Conservation (phyloP, 345 rosid species). For the Carallia pectinifolia region DNA sequence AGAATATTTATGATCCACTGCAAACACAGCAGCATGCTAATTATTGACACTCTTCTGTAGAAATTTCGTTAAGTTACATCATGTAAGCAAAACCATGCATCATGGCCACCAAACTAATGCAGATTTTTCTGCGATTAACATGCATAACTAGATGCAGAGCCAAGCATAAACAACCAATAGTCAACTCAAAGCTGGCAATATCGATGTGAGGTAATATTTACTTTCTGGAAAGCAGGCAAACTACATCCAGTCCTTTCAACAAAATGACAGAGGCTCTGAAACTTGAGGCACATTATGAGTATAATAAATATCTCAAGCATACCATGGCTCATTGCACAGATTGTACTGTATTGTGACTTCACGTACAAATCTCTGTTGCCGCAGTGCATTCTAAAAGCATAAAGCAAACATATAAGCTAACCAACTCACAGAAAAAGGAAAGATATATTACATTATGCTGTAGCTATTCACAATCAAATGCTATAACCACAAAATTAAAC, state of each 20-base stretch:
- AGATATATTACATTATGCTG: too few species aligned
- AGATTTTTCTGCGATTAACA: background rate
- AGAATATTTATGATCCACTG: background rate
- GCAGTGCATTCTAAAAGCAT: constrained; percentile 73
- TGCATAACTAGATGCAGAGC: background rate
- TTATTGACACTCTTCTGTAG: background rate
- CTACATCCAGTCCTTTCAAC: background rate
- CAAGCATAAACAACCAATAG: background rate
- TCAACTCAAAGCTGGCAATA: background rate
- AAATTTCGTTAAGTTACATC: background rate
- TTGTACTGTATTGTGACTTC: constrained; percentile 99
- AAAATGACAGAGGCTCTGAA: background rate
- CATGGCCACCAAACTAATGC: background rate
- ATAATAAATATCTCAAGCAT: constrained; percentile 22
- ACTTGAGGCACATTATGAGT: constrained; percentile 9
- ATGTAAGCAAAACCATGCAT: background rate
- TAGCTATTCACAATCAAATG: background rate
- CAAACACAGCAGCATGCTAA: background rate
- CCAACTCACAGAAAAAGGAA: background rate
- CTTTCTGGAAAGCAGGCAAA: background rate
- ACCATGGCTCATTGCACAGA: constrained; percentile 99
- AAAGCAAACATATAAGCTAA: constrained; percentile 18
- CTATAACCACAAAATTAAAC: constrained; percentile 3
- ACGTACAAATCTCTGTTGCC: constrained; percentile 96
- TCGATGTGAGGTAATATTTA: background rate